Base-by-base conservation (phyloP, 75 land plant genomes). In the Larix kaempferi region DNA sequence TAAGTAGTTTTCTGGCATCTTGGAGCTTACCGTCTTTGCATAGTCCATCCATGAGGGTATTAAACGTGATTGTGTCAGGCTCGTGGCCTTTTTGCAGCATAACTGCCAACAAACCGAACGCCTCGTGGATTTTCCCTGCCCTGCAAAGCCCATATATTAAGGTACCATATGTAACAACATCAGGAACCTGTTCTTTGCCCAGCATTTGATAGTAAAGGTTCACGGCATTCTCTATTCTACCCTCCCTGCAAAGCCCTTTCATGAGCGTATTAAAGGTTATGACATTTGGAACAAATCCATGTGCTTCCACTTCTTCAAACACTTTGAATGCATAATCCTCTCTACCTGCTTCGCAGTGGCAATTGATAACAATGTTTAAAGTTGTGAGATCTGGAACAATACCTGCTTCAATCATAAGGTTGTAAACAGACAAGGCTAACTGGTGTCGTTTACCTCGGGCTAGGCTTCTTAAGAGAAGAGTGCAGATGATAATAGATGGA, bases 221-320 rank as follows among this genome's bases (percentile, higher is more conserved):
- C 25, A 77, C 23, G 6, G 83, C 78, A 5, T 81, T 75, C 3
- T 5, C 21, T 17, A 72, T 14, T 52, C 37, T 65, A 12, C 57
- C 39, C 52, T 71, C 69, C 37, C 57, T 44, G 29, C 82, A 79
- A 3, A 78, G 71, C 4, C 78, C 81, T 35, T 76, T 71, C 55
- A 86, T 76, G 19, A 86, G 41, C 33, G 85, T 79, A 71, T 79
- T 82, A 75, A 35, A 86, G 8, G 82, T 80, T 56, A 80, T 33
- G 23, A 73, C 74, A 57, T 69, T 82, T 4, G 87, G 87, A 21
- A 35, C 12, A 2, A 25, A 71, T 13, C 22, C 29, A 22, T 56
- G 23, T 5, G 55, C 21, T 8, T 1, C 2, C 56, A 84, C 72
- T 75, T 76, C 77, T 15, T 61, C 74, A 59, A 80, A 77, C 52